Evolutionary conservation across 2,329 filamentous ascomycete species (phyloP).

Genomic region (Huntiella savannae): DNA sequence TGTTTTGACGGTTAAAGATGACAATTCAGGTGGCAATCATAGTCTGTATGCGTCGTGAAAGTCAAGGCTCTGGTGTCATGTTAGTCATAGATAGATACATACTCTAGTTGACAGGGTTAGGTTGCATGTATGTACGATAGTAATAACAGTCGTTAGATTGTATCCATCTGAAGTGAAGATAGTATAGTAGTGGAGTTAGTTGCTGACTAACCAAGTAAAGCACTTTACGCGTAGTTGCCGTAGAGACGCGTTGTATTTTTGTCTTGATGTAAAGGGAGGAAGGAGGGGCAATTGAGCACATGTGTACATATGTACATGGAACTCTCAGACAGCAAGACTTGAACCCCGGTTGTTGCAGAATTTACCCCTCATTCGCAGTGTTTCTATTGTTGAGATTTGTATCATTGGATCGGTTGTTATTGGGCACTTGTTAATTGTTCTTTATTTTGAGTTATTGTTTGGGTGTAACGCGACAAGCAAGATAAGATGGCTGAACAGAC

Average conservation of each 20-base stretch:
- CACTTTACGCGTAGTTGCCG: neutral
- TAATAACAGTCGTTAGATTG: neutral
- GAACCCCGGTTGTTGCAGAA: neutral
- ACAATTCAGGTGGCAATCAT: too few relatives aligned
- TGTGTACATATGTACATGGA: too few relatives aligned
- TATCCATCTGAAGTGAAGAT: neutral
- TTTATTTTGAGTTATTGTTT: neutral
- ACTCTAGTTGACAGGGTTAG: neutral
- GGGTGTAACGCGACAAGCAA: neutral
- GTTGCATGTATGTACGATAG: neutral
- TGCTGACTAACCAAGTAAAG: too few relatives aligned
- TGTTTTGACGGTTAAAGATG: too few relatives aligned
- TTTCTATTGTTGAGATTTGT: neutral
- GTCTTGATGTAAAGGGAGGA: neutral
- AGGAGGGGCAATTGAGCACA: neutral
- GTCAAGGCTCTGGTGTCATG: neutral
- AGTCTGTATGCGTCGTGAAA: neutral
- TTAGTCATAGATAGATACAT: neutral
- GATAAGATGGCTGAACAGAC: slow-evolving; percentile 5
- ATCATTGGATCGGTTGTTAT: neutral
- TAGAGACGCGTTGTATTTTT: slow-evolving; percentile 5
- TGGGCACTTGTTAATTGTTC: neutral
- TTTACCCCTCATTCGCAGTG: neutral
- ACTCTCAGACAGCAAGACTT: neutral
- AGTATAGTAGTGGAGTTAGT: too few relatives aligned